Conservation (phyloP, 2,329 filamentous ascomycete genomes). For the Zasmidium citrigriseum region DNA sequence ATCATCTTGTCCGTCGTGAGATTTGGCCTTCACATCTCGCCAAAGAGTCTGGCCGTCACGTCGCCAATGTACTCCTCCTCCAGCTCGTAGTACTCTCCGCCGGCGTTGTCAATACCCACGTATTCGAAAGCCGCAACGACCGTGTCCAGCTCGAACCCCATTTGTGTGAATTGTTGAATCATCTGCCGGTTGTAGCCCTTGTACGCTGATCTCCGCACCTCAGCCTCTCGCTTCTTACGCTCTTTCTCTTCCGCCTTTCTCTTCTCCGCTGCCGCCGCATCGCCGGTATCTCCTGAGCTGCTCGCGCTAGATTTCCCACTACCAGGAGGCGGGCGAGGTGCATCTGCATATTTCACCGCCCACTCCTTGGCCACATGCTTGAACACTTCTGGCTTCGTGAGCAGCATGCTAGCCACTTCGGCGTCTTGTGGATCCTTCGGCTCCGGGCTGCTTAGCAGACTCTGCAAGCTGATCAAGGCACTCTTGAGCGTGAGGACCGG, state of each 20-base stretch:
- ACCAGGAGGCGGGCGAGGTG: conserved; percentile 62
- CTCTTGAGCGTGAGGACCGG: conserved; percentile 96
- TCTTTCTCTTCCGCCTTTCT: conserved; percentile 56
- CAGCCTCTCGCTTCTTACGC: conserved; percentile 57
- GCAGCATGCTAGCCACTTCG: conserved; percentile 88
- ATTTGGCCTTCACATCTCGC: conserved; percentile 63
- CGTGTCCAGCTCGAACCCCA: conserved; percentile 88
- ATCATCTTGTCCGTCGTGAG: not conserved
- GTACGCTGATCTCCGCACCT: conserved; percentile 58
- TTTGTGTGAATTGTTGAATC: conserved; percentile 79
- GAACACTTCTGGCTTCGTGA: conserved; percentile 76
- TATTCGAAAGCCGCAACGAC: conserved; percentile 82
- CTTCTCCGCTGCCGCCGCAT: conserved; percentile 46
- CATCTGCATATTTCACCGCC: conserved; percentile 81
- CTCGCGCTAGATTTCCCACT: conserved; percentile 35
- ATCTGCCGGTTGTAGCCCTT: conserved; percentile 83
- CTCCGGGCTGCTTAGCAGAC: conserved; percentile 88
- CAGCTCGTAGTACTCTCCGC: conserved; percentile 79
- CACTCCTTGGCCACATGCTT: conserved; percentile 83
- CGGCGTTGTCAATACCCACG: conserved; percentile 77
- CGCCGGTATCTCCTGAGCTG: conserved; percentile 24
- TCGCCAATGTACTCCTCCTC: conserved; percentile 90
- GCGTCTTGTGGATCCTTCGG: conserved; percentile 96
- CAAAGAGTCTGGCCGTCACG: conserved; percentile 80
- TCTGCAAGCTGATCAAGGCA: conserved; percentile 87